A percentile compares a stretch with the other conserved stretches of the same genome.
Conservation (phyloP, 495 filamentous ascomycete genomes). For the Articulospora tetracladia region DNA sequence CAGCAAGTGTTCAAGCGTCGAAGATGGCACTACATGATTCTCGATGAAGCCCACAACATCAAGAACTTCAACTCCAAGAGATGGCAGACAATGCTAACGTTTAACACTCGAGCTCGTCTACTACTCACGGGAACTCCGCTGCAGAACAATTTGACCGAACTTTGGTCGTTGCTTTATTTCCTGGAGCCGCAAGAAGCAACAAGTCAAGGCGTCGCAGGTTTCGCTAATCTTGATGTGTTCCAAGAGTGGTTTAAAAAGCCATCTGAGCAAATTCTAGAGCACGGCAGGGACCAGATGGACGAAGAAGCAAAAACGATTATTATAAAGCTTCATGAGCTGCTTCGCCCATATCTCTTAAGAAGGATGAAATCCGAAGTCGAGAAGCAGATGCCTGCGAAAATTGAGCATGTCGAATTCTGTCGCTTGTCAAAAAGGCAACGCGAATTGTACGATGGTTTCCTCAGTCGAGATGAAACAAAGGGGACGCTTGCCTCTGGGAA, state of each 20-base stretch:
- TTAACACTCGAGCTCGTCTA: conserved; percentile 81
- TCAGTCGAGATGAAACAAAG: conserved; percentile 87
- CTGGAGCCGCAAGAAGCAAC: conserved; percentile 81
- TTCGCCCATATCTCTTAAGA: conserved; percentile 89
- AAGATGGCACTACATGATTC: conserved; percentile 97
- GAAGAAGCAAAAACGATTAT: conserved; percentile 87
- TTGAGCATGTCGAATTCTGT: conserved; percentile 95
- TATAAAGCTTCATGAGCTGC: conserved; percentile 84
- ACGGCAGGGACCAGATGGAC: conserved; percentile 88
- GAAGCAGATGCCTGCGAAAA: conserved; percentile 98
- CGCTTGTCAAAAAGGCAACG: conserved; percentile 91
- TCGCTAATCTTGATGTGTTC: conserved; percentile 88
- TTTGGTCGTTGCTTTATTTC: conserved; percentile 98
- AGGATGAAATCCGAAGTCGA: conserved; percentile 96
- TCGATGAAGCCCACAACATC: conserved; percentile 99
- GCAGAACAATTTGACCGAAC: conserved; percentile 93
- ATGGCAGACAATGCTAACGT: conserved; percentile 91
- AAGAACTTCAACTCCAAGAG: conserved; percentile 97
- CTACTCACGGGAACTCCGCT: conserved; percentile 93
- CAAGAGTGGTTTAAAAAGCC: conserved; percentile 90
- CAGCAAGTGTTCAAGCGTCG: conserved; percentile 87
- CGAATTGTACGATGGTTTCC: conserved; percentile 94
- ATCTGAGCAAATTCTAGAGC: conserved; percentile 91
- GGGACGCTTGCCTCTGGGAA: conserved; percentile 91
- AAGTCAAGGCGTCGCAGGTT: conserved; percentile 70